Evolutionary conservation across 164 flowering plant species (phyloP), one percentile per base, ranked within the genome.

Genomic region (Buxus sempervirens): DNA sequence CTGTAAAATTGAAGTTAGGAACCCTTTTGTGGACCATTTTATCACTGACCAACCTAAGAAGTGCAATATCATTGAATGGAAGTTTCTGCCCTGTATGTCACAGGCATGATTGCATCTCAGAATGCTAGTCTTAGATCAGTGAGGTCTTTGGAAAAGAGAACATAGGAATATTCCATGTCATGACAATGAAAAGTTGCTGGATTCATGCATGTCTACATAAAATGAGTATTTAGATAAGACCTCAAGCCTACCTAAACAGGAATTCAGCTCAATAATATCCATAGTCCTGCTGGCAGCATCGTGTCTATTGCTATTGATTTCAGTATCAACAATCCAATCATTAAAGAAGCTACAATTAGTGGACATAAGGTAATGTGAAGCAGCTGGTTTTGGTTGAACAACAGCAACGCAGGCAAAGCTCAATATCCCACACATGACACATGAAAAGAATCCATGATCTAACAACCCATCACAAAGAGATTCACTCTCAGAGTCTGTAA

Each of bases 361-460:
- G 63, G 98, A 85, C 86, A 83, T 84, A 51, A 93, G 83, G 75
- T 86, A 82, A 61, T 76, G 75, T n/a, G 90, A 80, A 59, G 98
- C 85, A 60, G 78, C 80, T 74, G 89, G 95, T 68, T 67, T 84
- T 1, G 99, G 98, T 75, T 86, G 91, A 78, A 96, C 68, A 14
- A 96, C 76, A 63, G 97, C 98, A 64, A 81, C 85, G 75, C 96
- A 96, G 54, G 91, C 83, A 81, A 84, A 93, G 79, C 83, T 80
- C 82, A 90, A 79, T 65, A 91, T 85, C 71, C 99, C 99, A 81
- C 99, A 96, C 0, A 88, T 88, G 66, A 88, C 96, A 76, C 99
- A 96, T 27, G 97, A 88, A 76, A 96, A 89, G 26, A 89, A 82
- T 66, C 90, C 88, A 65, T 85, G 87, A 66, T 85, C 88, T 7